Percentiles rank a stretch among this genome's conserved stretches.
phyloP scores from a whole-genome alignment of 2,329 filamentous ascomycete genomes.

The Claviceps maximensis region DNA sequence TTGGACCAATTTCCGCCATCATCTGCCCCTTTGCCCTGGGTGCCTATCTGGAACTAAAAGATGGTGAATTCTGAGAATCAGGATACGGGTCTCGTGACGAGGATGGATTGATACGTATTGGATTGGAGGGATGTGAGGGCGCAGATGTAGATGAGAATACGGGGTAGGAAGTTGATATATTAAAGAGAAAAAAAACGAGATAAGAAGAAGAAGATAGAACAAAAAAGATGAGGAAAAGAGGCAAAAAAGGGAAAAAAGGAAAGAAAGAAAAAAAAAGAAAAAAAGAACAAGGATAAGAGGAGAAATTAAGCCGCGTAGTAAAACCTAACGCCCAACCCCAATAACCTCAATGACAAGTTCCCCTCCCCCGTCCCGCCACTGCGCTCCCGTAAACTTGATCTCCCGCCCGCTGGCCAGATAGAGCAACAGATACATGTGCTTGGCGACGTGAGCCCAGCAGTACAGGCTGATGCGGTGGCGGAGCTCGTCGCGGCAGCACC shows the following conservation, averaged over 20 bases:
- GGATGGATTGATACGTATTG: no score
- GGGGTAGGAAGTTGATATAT: no score
- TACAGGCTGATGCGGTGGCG: slow-evolving; percentile 48
- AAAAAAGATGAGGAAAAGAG: not conserved
- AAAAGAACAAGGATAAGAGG: not conserved
- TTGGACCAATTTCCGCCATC: no score
- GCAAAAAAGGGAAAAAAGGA: not conserved
- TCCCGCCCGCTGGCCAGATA: slow-evolving; percentile 57
- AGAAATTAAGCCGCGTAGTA: not conserved
- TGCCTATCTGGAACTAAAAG: no score
- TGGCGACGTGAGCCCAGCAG: slow-evolving; percentile 63
- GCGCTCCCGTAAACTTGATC: slow-evolving; percentile 41
- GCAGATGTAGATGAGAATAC: no score
- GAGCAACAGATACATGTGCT: slow-evolving; percentile 62
- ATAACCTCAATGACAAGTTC: slow-evolving; percentile 31
- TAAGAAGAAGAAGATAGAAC: not conserved
- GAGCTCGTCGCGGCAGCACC: slow-evolving; percentile 32
- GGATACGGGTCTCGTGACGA: no score
- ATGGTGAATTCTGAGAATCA: no score
- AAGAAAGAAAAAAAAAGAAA: not conserved
- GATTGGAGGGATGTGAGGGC: no score
- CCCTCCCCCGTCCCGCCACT: slow-evolving; percentile 55
- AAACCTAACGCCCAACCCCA: not conserved
- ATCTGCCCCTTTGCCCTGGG: no score
- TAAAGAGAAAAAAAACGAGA: not conserved